phyloP scores from a whole-genome alignment of 306 rosid species.

The Begonia fuchsioides region DNA sequence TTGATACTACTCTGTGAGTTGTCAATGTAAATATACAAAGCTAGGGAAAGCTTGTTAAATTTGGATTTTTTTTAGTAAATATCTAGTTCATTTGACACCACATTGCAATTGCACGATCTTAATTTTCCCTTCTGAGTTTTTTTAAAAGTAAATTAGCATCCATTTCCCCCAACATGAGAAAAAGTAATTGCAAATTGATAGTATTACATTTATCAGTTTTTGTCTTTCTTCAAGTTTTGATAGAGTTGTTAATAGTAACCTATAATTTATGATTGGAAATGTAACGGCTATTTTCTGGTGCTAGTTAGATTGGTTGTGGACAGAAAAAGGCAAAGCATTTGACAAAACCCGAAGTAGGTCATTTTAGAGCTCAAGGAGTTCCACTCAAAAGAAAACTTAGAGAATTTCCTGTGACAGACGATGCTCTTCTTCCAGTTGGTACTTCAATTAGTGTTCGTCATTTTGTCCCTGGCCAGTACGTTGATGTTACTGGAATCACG shows the following conservation, averaged over 20 bases:
- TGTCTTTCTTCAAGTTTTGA: neutral
- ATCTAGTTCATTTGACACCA: too few relatives aligned
- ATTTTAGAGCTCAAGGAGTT: conserved; percentile 95
- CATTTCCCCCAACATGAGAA: too few relatives aligned
- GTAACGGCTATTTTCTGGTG: conserved; percentile 29
- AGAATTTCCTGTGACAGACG: conserved; percentile 90
- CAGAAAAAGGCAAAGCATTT: conserved; percentile 91
- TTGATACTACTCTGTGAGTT: too few relatives aligned
- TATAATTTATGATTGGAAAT: conserved; percentile 9
- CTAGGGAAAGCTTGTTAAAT: too few relatives aligned
- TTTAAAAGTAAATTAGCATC: too few relatives aligned
- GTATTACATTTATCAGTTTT: too few relatives aligned
- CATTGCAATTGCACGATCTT: too few relatives aligned
- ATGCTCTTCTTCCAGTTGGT: conserved; percentile 93
- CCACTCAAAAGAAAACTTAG: conserved; percentile 75
- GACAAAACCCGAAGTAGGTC: conserved; percentile 92
- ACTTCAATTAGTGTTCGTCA: conserved; percentile 72
- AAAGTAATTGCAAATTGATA: too few relatives aligned
- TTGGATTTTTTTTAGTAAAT: too few relatives aligned
- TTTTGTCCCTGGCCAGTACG: conserved; percentile 93
- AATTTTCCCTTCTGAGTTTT: too few relatives aligned
- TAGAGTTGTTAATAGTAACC: too few relatives aligned
- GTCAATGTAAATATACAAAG: too few relatives aligned
- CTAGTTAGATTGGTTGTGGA: conserved; percentile 98
- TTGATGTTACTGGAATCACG: conserved; percentile 73